A percentile compares a stretch with the other conserved stretches of the same genome.
Evolutionary conservation across 2,329 filamentous ascomycete genomes (phyloP).

Genomic region (Chaetomiaceae sp.): DNA sequence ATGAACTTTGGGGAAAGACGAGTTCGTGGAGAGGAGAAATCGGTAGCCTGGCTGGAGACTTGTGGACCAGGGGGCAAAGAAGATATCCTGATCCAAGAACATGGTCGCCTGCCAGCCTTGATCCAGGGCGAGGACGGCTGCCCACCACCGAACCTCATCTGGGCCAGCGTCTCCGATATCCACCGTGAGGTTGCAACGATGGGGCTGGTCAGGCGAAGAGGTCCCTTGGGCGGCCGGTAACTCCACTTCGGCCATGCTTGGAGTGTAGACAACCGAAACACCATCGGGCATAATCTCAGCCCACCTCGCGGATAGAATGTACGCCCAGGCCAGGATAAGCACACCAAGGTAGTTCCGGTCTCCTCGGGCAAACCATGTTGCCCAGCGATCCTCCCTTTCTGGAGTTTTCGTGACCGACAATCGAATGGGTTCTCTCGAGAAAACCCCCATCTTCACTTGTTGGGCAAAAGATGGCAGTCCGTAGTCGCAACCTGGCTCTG

Average conservation of each 20-base stretch:
- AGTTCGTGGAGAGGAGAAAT: neutral
- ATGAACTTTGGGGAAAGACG: neutral
- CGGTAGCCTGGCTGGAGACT: slow-evolving; percentile 1
- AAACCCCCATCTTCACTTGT: slow-evolving; percentile 1
- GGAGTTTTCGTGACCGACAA: neutral
- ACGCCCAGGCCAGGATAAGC: slow-evolving; percentile 18
- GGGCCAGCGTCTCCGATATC: slow-evolving; percentile 5
- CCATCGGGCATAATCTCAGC: slow-evolving; percentile 9
- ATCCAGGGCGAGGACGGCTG: slow-evolving; percentile 12
- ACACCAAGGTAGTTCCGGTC: slow-evolving; percentile 14
- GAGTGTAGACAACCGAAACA: neutral
- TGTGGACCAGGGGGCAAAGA: slow-evolving; percentile 22
- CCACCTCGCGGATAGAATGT: slow-evolving; percentile 18
- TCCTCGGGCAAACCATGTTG: slow-evolving; percentile 7
- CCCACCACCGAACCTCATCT: slow-evolving; percentile 15
- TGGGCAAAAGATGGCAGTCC: slow-evolving; percentile 1
- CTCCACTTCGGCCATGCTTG: neutral
- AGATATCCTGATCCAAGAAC: neutral
- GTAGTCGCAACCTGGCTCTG: neutral
- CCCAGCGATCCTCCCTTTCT: neutral
- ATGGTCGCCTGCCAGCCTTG: slow-evolving; percentile 20
- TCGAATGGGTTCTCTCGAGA: neutral
- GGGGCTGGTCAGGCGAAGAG: neutral
- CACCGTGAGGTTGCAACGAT: too few relatives aligned
- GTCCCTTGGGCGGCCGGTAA: too few relatives aligned